phyloP scores from a whole-genome alignment of 2,329 filamentous ascomycete species.

The Gaeumannomyces sp. region DNA sequence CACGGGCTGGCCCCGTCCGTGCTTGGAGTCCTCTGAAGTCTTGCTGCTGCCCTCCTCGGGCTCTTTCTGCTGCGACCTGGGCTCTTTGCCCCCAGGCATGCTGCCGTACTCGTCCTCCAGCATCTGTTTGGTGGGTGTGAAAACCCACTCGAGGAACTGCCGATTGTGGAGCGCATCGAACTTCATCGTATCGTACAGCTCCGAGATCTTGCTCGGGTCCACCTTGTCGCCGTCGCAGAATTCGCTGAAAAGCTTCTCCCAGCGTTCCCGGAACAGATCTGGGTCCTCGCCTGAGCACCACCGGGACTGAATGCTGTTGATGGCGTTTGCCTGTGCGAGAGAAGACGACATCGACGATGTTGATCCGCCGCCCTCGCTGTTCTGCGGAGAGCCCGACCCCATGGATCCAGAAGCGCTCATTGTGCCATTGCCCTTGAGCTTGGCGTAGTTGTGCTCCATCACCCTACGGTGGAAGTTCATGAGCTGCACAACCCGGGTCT shows the following conservation, averaged over 20 bases:
- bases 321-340: constrained; percentile 50
- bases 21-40: constrained; percentile 29
- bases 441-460: constrained; percentile 90
- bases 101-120: constrained; percentile 61
- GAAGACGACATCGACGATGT: constrained; percentile 14
- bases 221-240: constrained; percentile 97
- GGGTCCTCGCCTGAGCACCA: constrained; percentile 98
- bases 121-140: constrained; percentile 77
- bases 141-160: constrained; percentile 94
- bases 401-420: constrained; percentile 3
- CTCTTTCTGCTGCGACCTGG: constrained; percentile 29
- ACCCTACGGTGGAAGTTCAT: constrained; percentile 97
- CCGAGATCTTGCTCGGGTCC: constrained; percentile 96
- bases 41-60: constrained; percentile 31
- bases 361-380: constrained; percentile 1
- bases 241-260: constrained; percentile 96
- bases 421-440: constrained; percentile 48
- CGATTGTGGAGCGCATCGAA: constrained; percentile 97
- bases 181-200: constrained; percentile 99
- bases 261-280: constrained; percentile 89
- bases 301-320: constrained; percentile 72
- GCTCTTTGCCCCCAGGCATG: constrained; percentile 18
- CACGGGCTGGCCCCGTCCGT: constrained; percentile 18
- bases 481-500: constrained; percentile 83
- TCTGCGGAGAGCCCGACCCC: not conserved